phyloP scores from a whole-genome alignment of 345 rosid species.

The Physaria fendleri region DNA sequence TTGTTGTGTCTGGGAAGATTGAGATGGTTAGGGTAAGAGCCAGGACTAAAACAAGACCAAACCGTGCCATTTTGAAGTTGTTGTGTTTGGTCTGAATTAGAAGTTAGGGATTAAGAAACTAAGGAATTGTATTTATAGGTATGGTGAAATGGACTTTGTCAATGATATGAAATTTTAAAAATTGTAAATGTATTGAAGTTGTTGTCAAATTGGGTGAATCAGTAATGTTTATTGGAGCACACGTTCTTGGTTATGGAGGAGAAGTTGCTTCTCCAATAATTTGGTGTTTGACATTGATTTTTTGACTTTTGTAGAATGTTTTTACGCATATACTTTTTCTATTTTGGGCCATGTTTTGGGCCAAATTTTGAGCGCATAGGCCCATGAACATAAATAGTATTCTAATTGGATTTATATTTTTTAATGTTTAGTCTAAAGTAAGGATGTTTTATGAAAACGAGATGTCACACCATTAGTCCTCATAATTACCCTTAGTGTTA shows the following conservation, averaged over 20 bases:
- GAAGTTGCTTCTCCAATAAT: slow-evolving; percentile 1
- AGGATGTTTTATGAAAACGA: not conserved
- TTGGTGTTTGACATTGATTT: slow-evolving; percentile 10
- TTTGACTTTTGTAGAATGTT: slow-evolving; percentile 4
- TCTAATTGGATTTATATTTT: too few relatives aligned
- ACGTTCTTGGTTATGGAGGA: slow-evolving; percentile 24
- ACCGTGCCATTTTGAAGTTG: slow-evolving; percentile 22
- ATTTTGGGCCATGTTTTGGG: slow-evolving; percentile 2
- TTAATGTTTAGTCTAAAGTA: too few relatives aligned
- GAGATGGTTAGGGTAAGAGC: slow-evolving; percentile 37
- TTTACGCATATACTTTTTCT: not conserved
- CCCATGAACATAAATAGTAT: not conserved
- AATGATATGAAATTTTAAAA: not conserved
- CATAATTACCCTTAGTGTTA: slow-evolving; percentile 27
- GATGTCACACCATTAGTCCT: slow-evolving; percentile 17
- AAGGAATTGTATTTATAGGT: slow-evolving; percentile 19
- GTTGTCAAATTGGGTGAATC: not conserved
- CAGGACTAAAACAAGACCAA: slow-evolving; percentile 24
- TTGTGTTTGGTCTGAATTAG: not conserved
- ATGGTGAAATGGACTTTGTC: not conserved
- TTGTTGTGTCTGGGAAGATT: slow-evolving; percentile 36
- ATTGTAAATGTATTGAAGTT: not conserved
- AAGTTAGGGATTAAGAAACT: not conserved
- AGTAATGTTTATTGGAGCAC: slow-evolving; percentile 13
- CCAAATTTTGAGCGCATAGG: not conserved